Percentiles rank a stretch among this genome's conserved stretches.
Evolutionary conservation across 176 grass and related monocot species (phyloP).

Genomic region (Phoenix roebelenii): DNA sequence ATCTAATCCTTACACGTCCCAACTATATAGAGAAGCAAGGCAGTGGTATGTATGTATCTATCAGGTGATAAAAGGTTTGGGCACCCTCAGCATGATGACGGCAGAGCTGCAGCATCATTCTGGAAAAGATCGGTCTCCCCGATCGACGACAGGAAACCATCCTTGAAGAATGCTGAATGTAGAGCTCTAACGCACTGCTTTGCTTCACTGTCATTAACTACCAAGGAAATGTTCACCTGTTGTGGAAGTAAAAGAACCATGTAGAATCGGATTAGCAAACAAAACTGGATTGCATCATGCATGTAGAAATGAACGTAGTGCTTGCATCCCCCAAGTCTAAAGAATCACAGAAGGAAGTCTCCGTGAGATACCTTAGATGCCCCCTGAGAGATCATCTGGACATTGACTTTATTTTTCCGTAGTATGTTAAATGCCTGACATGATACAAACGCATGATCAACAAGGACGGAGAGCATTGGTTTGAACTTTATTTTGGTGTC

Average conservation of each 20-base stretch:
- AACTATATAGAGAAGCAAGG: too few relatives aligned
- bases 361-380: constrained; percentile 65
- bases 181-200: constrained; percentile 45
- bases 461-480: background rate
- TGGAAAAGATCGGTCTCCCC: constrained; percentile 19
- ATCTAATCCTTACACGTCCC: too few relatives aligned
- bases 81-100: background rate
- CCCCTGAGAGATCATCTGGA: constrained; percentile 97
- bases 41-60: too few relatives aligned
- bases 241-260: background rate
- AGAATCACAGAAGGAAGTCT: background rate
- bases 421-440: constrained; percentile 70
- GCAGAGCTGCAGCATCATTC: background rate
- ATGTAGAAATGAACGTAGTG: too few relatives aligned
- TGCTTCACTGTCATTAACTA: constrained; percentile 80
- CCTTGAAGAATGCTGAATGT: constrained; percentile 70
- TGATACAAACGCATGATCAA: background rate
- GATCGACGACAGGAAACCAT: constrained; percentile 47
- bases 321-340: background rate
- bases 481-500: too few relatives aligned
- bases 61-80: too few relatives aligned
- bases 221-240: constrained; percentile 92
- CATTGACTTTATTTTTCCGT: constrained; percentile 67
- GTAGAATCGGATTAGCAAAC: too few relatives aligned
- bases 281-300: too few relatives aligned